These are phyloP conservation scores for Ceratocystiopsis sp. DNA, from an alignment of 2,329 filamentous ascomycete species.

Conservation along the genomic window DNA sequence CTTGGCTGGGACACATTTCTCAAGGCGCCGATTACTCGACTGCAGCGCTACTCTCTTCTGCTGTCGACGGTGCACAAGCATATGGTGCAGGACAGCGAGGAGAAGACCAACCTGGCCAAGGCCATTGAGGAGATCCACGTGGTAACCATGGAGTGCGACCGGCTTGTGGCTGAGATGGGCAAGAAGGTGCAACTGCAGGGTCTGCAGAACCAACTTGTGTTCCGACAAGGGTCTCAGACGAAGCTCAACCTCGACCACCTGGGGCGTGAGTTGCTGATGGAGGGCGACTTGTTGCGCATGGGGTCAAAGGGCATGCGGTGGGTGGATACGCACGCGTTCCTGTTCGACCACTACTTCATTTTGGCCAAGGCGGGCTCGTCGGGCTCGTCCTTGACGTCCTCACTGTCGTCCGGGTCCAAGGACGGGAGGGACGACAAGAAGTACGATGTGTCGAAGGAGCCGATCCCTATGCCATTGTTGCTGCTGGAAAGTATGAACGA, in stretches of 20 bases:
- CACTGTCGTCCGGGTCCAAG: conserved; percentile 38
- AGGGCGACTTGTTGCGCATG: conserved; percentile 78
- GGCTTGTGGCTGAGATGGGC: conserved; percentile 78
- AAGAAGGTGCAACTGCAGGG: conserved; percentile 83
- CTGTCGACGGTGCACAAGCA: conserved; percentile 71
- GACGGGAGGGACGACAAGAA: conserved; percentile 59
- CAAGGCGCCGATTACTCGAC: conserved; percentile 78
- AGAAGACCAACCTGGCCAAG: conserved; percentile 66
- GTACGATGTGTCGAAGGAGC: conserved; percentile 89
- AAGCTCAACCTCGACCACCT: conserved; percentile 87
- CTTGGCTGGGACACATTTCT: conserved; percentile 90
- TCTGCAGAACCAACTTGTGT: conserved; percentile 62
- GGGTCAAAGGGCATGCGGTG: conserved; percentile 80
- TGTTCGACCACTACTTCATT: conserved; percentile 95
- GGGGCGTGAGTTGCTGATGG: conserved; percentile 75
- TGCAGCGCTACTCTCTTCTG: conserved; percentile 79
- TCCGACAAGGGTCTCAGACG: conserved; percentile 74
- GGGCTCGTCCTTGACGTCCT: not conserved
- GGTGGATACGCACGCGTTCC: conserved; percentile 81
- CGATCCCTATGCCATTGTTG: conserved; percentile 90
- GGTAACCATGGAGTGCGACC: conserved; percentile 81
- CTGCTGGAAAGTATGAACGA: conserved; percentile 87
- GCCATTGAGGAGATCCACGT: conserved; percentile 85
- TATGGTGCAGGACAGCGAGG: conserved; percentile 69
- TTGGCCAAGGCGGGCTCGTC: conserved; percentile 63